phyloP scores from a whole-genome alignment of 2,329 filamentous ascomycete species.

The Verticillium nubilum region DNA sequence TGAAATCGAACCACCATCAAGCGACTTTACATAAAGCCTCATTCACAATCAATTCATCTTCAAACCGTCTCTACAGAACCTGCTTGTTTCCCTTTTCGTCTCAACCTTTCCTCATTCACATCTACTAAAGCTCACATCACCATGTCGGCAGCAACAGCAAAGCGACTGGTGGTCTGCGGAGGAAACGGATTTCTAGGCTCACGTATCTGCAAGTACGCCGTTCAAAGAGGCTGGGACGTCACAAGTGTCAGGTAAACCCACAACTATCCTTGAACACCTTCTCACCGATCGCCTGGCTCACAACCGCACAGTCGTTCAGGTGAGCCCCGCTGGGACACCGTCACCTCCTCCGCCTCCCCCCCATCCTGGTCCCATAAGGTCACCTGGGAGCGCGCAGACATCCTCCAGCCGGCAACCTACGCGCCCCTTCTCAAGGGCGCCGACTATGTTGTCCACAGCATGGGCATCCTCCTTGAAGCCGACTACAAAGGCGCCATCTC shows the following conservation, averaged over 20 bases:
- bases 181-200: constrained; percentile 88
- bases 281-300: background rate
- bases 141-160: constrained; percentile 56
- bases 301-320: constrained; percentile 68
- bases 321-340: constrained; percentile 75
- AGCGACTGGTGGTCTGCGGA: constrained; percentile 84
- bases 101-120: background rate
- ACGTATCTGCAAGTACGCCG: constrained; percentile 86
- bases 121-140: constrained; percentile 19
- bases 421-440: constrained; percentile 68
- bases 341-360: constrained; percentile 64
- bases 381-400: constrained; percentile 82
- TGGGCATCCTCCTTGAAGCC: constrained; percentile 93
- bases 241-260: constrained; percentile 74
- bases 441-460: constrained; percentile 84
- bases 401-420: constrained; percentile 79
- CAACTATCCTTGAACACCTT: background rate
- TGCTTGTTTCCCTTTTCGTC: background rate
- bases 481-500: constrained; percentile 93
- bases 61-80: too few relatives aligned
- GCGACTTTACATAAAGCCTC: background rate
- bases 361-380: constrained; percentile 81
- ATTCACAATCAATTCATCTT: background rate
- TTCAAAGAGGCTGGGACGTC: constrained; percentile 83
- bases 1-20: background rate